Evolutionary conservation across 1,284 basidiomycete genomes (phyloP), one percentile per base, ranked within the genome.

Genomic region (Ceratobasidium sp.): DNA sequence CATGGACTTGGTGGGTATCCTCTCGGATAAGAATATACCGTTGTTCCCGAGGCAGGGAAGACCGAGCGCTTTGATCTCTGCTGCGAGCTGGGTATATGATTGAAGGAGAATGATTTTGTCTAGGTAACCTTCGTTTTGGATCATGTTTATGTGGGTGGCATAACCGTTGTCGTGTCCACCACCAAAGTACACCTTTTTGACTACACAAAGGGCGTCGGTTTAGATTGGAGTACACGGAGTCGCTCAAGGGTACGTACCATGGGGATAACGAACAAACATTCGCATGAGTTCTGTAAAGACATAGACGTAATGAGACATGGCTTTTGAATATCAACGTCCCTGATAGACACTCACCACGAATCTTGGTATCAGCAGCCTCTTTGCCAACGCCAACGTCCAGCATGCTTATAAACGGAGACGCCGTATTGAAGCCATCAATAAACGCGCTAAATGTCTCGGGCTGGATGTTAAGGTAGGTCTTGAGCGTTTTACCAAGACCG

Each of bases 141-240:
- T 84, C 13, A 89, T 88, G 55, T 86, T 85, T 58, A 93, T 83
- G 57, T 85, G 84, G 38, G 86, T 85, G 70, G 86, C 84, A 80
- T 93, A 93, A 76, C 90, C 89, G 80, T 89, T 89, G 81, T 92
- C 90, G 79, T 92, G 90, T 76, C 87, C 89, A 73, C 89, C 90
- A 88, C 69, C 75, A 35, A 76, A 67, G 32, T 72, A 63, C 18
- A n/a, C 55, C 38, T 52, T 66, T n/a, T 63, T 63, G 44, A 63
- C 61, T 63, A 14, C 8, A n/a, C 16, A 23, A 16, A 28, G 28
- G 58, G 61, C 8, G 16, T 9, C 23, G 50, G 13, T 50, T 55
- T 41, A 46, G 35, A 54, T 14, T 23, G 43, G 55, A 30, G 28
- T 21, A 44, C 32, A 13, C 47, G 35, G 28, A 61, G 38, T 26